A percentile compares a stretch with the other conserved stretches of the same genome.
Evolutionary conservation across 2,329 filamentous ascomycete species (phyloP).

Genomic region (Biscogniauxia sp.): DNA sequence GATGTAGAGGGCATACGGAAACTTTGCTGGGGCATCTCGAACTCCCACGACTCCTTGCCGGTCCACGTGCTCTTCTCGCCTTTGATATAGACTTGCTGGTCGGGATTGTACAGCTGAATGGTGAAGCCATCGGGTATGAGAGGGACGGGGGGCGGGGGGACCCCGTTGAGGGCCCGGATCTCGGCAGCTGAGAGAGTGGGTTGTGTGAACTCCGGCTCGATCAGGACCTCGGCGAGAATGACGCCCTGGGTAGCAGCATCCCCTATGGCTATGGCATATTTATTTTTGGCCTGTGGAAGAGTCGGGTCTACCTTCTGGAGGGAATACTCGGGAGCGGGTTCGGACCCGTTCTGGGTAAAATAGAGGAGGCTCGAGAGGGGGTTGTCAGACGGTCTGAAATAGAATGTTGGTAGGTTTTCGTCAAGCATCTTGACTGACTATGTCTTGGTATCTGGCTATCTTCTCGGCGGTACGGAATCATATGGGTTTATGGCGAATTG

Average conservation of each 20-base stretch:
- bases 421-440: constrained; percentile 66
- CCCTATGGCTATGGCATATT: constrained; percentile 82
- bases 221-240: constrained; percentile 81
- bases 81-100: constrained; percentile 73
- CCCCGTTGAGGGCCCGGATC: constrained; percentile 67
- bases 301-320: constrained; percentile 72
- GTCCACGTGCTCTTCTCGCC: constrained; percentile 76
- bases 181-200: constrained; percentile 79
- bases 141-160: constrained; percentile 64
- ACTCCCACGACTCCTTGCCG: constrained; percentile 79
- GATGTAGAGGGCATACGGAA: constrained; percentile 80
- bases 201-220: constrained; percentile 82
- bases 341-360: constrained; percentile 71
- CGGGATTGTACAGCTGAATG: constrained; percentile 92
- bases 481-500: not conserved
- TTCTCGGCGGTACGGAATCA: not conserved
- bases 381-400: constrained; percentile 52
- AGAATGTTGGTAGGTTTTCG: constrained; percentile 83
- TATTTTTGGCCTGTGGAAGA: constrained; percentile 69
- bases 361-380: constrained; percentile 56
- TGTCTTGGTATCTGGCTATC: not conserved
- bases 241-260: constrained; percentile 79
- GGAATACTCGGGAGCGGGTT: constrained; percentile 77
- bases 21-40: constrained; percentile 82
- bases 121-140: constrained; percentile 74